phyloP scores from a whole-genome alignment of 2,329 filamentous ascomycete species.

The Fusarium torulosum region DNA sequence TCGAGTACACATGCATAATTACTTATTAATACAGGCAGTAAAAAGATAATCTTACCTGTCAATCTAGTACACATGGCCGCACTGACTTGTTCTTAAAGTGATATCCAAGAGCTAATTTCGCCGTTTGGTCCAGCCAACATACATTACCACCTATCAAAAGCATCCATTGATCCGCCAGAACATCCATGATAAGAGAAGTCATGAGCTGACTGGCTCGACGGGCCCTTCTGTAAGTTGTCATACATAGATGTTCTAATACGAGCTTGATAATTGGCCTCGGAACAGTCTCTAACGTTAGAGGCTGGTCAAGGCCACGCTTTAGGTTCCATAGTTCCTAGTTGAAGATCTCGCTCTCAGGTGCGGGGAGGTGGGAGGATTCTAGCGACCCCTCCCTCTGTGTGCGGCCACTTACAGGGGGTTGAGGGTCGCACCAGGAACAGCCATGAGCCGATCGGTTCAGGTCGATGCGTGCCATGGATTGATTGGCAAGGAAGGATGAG shows the following conservation, averaged over 20 bases:
- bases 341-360: conserved; percentile 26
- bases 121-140: conserved; percentile 11
- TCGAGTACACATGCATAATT: neutral
- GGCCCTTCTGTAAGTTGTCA: conserved; percentile 1
- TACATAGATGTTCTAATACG: neutral
- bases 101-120: conserved; percentile 2
- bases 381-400: conserved; percentile 25
- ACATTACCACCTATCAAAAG: conserved; percentile 3
- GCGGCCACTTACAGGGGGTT: conserved; percentile 35
- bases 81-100: conserved; percentile 1
- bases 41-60: conserved; percentile 7
- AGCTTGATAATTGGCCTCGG: conserved; percentile 22
- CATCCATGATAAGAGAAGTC: neutral
- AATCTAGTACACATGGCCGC: conserved; percentile 4
- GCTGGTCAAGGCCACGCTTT: conserved; percentile 19
- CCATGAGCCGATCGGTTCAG: conserved; percentile 34
- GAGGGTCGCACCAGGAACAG: conserved; percentile 43
- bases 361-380: conserved; percentile 28
- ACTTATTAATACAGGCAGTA: conserved; percentile 13
- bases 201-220: neutral
- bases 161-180: conserved; percentile 16
- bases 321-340: neutral
- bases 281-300: neutral
- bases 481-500: conserved; percentile 32
- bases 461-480: conserved; percentile 28